phyloP scores from a whole-genome alignment of 1,284 basidiomycete species.

The Apiotrichum sp. region DNA sequence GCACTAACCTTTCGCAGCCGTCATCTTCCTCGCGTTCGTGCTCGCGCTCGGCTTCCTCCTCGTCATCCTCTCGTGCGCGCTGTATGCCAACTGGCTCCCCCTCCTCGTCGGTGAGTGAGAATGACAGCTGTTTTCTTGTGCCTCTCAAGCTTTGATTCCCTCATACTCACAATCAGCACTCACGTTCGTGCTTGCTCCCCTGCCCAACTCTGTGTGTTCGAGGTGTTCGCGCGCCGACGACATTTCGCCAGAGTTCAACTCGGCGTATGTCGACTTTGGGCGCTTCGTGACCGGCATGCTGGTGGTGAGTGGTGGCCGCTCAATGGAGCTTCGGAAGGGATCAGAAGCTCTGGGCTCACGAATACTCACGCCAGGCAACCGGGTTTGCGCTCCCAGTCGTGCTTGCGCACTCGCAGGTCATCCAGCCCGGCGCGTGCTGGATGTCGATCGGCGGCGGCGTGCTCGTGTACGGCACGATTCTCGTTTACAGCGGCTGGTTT shows the following conservation, averaged over 20 bases:
- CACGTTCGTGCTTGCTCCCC: conserved; percentile 88
- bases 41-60: conserved; percentile 94
- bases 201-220: conserved; percentile 77
- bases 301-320: conserved; percentile 54
- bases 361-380: conserved; percentile 47
- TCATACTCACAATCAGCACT: conserved; percentile 56
- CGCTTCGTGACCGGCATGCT: conserved; percentile 87
- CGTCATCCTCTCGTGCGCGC: conserved; percentile 94
- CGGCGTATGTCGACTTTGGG: conserved; percentile 77
- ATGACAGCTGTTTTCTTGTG: not conserved
- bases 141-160: not conserved
- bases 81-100: conserved; percentile 96
- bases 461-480: conserved; percentile 88
- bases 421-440: conserved; percentile 73
- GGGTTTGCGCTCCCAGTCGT: conserved; percentile 91
- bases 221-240: conserved; percentile 53
- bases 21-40: conserved; percentile 90
- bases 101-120: conserved; percentile 79
- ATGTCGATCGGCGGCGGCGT: conserved; percentile 95
- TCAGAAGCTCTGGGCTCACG: too few relatives aligned
- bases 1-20: conserved; percentile 53
- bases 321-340: too few relatives aligned
- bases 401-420: conserved; percentile 85
- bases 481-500: conserved; percentile 79
- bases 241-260: conserved; percentile 53